phyloP scores from a whole-genome alignment of 2,329 filamentous ascomycete genomes.

The Coniochaeta hoffmannii region DNA sequence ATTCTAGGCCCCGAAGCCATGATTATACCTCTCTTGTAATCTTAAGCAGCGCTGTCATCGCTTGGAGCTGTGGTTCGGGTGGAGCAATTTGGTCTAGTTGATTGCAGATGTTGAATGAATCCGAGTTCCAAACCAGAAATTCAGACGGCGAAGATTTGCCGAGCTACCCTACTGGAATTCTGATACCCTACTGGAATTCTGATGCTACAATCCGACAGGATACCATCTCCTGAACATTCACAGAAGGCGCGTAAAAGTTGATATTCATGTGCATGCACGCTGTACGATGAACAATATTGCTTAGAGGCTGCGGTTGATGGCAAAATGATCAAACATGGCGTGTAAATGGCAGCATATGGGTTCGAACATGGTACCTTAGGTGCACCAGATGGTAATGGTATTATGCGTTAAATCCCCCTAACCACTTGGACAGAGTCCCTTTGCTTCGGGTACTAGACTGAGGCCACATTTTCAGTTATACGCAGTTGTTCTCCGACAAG shows the following conservation, averaged over 20 bases:
- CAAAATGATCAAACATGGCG: neutral
- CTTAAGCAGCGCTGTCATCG: no score
- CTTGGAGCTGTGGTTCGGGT: neutral
- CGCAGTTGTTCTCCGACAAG: neutral
- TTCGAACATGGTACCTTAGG: neutral
- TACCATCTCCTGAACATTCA: no score
- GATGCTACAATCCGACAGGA: no score
- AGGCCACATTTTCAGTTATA: neutral
- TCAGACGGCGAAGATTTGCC: neutral
- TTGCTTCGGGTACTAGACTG: neutral
- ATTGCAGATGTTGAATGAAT: neutral
- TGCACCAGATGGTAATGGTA: neutral
- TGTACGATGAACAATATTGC: neutral
- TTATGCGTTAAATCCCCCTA: neutral
- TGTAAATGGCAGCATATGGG: neutral
- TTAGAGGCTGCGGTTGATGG: neutral
- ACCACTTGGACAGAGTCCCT: neutral
- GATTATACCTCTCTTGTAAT: neutral
- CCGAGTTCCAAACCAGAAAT: no score
- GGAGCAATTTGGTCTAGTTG: neutral
- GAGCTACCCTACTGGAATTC: neutral
- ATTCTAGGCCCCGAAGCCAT: conserved; percentile 38
- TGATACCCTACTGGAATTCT: no score
- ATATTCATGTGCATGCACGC: neutral
- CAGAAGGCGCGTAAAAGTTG: no score